phyloP scores from a whole-genome alignment of 1,139 yeast genomes.

The Lodderomyces margitis region DNA sequence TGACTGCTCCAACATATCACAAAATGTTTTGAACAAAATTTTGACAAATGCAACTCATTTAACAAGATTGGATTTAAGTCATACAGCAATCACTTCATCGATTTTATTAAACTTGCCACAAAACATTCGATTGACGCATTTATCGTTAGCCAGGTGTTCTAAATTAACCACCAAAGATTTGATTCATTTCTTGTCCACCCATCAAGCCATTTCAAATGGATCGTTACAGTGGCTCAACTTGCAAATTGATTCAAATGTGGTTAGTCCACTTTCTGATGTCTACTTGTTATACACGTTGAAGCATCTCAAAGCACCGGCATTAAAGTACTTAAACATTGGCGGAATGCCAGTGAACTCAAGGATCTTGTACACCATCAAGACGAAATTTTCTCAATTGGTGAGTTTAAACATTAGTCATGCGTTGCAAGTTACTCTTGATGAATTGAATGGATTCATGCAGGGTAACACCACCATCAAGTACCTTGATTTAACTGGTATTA shows the following conservation, averaged over 20 bases:
- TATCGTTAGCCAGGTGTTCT: constrained; percentile 78
- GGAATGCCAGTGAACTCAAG: constrained; percentile 66
- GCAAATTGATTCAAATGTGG: constrained; percentile 69
- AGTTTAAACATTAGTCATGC: constrained; percentile 66
- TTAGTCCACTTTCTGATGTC: constrained; percentile 57
- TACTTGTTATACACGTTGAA: constrained; percentile 58
- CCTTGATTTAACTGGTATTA: constrained; percentile 42
- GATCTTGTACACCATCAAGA: constrained; percentile 54
- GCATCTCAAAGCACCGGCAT: constrained; percentile 49
- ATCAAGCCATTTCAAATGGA: constrained; percentile 62
- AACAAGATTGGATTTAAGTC: constrained; percentile 74
- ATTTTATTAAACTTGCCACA: constrained; percentile 51
- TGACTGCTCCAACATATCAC: constrained; percentile 79
- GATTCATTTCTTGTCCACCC: constrained; percentile 66
- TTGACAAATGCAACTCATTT: constrained; percentile 59
- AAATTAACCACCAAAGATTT: constrained; percentile 73
- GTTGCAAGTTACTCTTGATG: constrained; percentile 43
- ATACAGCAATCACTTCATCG: constrained; percentile 68
- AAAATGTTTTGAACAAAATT: constrained; percentile 52
- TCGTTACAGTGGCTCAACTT: constrained; percentile 73
- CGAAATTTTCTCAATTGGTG: constrained; percentile 53
- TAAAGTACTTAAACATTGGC: constrained; percentile 64
- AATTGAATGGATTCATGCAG: constrained; percentile 47
- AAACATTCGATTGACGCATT: constrained; percentile 64
- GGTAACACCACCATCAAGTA: constrained; percentile 24